Evolutionary conservation across 2,329 filamentous ascomycete genomes (phyloP).

Genomic region (Metarhizium anisopliae): DNA sequence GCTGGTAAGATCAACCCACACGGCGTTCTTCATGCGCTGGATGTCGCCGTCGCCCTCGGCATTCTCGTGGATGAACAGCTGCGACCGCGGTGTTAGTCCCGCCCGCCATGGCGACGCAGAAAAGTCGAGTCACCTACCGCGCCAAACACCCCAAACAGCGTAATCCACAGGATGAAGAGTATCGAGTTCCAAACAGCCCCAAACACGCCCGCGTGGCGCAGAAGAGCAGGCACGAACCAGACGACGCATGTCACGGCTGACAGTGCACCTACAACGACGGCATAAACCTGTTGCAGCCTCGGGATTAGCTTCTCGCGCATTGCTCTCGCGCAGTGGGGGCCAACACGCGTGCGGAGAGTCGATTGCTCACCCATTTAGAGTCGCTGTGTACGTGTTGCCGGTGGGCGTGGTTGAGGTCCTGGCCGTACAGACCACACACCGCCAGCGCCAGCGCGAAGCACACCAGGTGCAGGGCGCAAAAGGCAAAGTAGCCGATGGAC

Average conservation of each 20-base stretch:
- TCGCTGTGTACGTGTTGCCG: constrained; percentile 43
- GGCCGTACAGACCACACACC: constrained; percentile 70
- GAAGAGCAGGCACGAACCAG: constrained; percentile 55
- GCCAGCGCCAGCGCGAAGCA: constrained; percentile 70
- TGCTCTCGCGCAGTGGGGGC: background rate
- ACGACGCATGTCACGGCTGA: constrained; percentile 55
- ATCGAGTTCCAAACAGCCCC: constrained; percentile 62
- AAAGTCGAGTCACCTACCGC: constrained; percentile 31
- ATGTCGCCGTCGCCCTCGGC: constrained; percentile 55
- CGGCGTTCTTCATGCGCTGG: constrained; percentile 73
- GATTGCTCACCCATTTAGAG: constrained; percentile 57
- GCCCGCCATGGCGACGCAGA: background rate
- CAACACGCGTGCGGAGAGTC: background rate
- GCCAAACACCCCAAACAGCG: constrained; percentile 76
- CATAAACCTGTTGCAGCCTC: constrained; percentile 52
- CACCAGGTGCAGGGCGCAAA: constrained; percentile 58
- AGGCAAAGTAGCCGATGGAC: constrained; percentile 41
- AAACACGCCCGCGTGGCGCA: constrained; percentile 35
- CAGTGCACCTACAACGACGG: constrained; percentile 58
- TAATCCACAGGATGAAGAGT: constrained; percentile 70
- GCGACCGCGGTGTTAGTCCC: background rate
- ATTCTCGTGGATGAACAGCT: constrained; percentile 65
- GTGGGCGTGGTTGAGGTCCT: constrained; percentile 51
- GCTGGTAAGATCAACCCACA: constrained; percentile 73
- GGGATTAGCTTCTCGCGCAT: background rate